phyloP scores from a whole-genome alignment of 495 filamentous ascomycete genomes.

The Aspergillus cristatus region DNA sequence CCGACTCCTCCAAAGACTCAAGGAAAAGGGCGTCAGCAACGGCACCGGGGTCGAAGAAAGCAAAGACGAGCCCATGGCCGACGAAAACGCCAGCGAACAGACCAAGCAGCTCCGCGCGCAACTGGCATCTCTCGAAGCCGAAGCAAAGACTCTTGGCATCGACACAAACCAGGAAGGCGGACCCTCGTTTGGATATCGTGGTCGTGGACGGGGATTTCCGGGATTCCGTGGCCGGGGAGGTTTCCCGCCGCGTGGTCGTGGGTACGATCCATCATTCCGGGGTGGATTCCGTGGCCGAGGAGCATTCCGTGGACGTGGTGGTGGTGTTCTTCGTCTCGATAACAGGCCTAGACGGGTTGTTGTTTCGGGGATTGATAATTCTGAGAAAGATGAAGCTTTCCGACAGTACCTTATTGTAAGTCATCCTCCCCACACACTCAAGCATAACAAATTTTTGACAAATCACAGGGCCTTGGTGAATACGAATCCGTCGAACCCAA shows the following conservation, averaged over 20 bases:
- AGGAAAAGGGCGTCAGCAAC: constrained; percentile 32
- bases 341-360: constrained; percentile 74
- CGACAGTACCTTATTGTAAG: constrained; percentile 80
- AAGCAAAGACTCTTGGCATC: constrained; percentile 72
- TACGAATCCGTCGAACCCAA: constrained; percentile 66
- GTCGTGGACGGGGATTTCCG: constrained; percentile 29
- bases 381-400: constrained; percentile 72
- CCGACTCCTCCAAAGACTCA: constrained; percentile 54
- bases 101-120: constrained; percentile 67
- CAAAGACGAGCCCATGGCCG: constrained; percentile 22
- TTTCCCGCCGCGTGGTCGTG: constrained; percentile 32
- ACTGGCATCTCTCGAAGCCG: constrained; percentile 72
- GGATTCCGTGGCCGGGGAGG: constrained; percentile 35
- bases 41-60: constrained; percentile 11
- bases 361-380: constrained; percentile 59
- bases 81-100: constrained; percentile 43
- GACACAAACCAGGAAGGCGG: constrained; percentile 42
- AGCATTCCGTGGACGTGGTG: constrained; percentile 36
- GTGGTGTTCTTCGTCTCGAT: constrained; percentile 71
- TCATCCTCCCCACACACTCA: constrained; percentile 1
- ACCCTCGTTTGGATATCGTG: constrained; percentile 27
- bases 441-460: no score
- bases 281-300: constrained; percentile 51
- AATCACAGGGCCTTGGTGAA: constrained; percentile 79
- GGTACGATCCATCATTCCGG: constrained; percentile 35